These are phyloP conservation scores for Heliamphora pulchella DNA, from an alignment of 179 eudicot genomes.

Conservation along the genomic window DNA sequence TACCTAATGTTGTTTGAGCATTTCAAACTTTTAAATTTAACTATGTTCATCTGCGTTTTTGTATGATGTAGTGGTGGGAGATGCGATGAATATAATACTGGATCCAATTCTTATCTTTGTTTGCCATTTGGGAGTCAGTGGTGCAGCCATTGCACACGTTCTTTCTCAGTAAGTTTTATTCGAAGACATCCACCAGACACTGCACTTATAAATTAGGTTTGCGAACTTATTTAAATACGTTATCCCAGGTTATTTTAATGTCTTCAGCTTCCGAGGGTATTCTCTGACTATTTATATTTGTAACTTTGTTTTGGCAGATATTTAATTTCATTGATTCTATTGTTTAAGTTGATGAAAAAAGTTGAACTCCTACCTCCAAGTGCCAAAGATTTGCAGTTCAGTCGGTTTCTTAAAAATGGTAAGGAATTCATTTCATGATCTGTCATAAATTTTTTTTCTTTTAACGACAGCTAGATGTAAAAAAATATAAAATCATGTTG, in stretches of 20 bases:
- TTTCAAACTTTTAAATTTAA: not conserved
- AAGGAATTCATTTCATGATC: slow-evolving; percentile 7
- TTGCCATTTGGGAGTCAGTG: slow-evolving; percentile 72
- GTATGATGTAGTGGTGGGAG: slow-evolving; percentile 61
- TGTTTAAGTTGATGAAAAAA: slow-evolving; percentile 58
- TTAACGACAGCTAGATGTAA: not conserved
- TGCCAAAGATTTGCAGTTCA: slow-evolving; percentile 51
- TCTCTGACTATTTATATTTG: not conserved
- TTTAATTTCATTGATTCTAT: slow-evolving; percentile 61
- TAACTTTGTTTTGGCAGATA: slow-evolving; percentile 37
- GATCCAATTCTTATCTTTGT: slow-evolving; percentile 83
- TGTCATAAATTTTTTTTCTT: not conserved
- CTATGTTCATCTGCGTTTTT: slow-evolving; percentile 1
- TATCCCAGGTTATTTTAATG: not conserved
- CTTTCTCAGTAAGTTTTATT: slow-evolving; percentile 71
- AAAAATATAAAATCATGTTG: not conserved
- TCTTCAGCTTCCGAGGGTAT: not conserved
- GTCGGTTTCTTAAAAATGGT: slow-evolving; percentile 81
- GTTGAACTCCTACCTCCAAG: slow-evolving; percentile 73
- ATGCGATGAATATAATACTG: slow-evolving; percentile 62
- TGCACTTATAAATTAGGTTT: not conserved
- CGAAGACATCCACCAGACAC: not conserved
- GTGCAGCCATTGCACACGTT: slow-evolving; percentile 98
- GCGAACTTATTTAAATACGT: not conserved
- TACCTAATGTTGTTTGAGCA: not conserved